Conservation (phyloP, 1,139 yeast genomes). For the Saccharomyces hybrid region DNA sequence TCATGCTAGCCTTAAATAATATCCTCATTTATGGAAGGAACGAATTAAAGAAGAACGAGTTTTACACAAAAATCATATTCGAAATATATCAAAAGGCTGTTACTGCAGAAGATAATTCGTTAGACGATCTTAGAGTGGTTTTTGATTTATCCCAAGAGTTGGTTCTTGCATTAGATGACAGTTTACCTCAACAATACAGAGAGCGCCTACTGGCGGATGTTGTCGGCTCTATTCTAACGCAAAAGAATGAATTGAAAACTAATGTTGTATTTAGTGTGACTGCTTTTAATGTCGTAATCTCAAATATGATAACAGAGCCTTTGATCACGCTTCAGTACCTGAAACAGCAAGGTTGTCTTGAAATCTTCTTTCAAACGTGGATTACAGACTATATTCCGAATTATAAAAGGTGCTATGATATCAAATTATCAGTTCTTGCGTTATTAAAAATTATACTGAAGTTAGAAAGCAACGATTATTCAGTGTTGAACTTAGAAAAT, state of each 20-base stretch:
- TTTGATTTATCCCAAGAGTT: constrained; percentile 32
- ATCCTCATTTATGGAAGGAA: constrained; percentile 65
- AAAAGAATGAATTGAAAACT: constrained; percentile 27
- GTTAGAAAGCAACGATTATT: constrained; percentile 27
- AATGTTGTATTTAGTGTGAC: constrained; percentile 46
- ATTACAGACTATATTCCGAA: constrained; percentile 44
- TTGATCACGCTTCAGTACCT: constrained; percentile 46
- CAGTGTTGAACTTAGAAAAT: constrained; percentile 23
- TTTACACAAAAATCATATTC: constrained; percentile 27
- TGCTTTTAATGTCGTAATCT: constrained; percentile 57
- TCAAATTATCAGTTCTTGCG: constrained; percentile 68
- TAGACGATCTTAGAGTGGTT: constrained; percentile 30
- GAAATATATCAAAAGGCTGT: constrained; percentile 26
- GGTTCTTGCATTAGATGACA: constrained; percentile 29
- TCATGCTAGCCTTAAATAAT: constrained; percentile 68
- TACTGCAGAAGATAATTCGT: constrained; percentile 28
- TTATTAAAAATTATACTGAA: constrained; percentile 44
- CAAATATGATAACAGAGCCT: constrained; percentile 60
- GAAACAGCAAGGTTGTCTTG: constrained; percentile 40
- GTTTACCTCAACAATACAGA: constrained; percentile 23
- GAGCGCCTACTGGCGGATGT: constrained; percentile 25
- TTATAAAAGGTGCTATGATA: constrained; percentile 70
- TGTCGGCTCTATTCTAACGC: constrained; percentile 25
- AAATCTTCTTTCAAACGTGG: constrained; percentile 61
- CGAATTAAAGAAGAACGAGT: constrained; percentile 37